phyloP scores from a whole-genome alignment of 2,329 filamentous ascomycete genomes.

The Hypoxylon sp. region DNA sequence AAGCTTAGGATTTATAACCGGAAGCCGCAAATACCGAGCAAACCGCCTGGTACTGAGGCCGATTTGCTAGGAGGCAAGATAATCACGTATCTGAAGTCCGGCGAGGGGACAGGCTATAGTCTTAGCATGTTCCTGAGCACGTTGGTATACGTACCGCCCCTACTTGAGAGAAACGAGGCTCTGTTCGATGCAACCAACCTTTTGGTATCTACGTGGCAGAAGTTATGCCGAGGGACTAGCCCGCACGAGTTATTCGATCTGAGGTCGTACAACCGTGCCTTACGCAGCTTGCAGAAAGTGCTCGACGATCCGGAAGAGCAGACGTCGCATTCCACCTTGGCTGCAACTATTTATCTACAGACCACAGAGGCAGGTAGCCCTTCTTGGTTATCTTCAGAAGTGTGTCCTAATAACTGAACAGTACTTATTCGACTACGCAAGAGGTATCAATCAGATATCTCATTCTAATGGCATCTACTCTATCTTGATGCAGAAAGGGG shows the following conservation, averaged over 20 bases:
- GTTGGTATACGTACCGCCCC: constrained; percentile 21
- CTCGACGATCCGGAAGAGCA: constrained; percentile 30
- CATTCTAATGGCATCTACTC: constrained; percentile 38
- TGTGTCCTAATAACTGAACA: constrained; percentile 1
- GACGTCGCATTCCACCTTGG: constrained; percentile 29
- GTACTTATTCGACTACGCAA: constrained; percentile 32
- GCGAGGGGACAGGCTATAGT: constrained; percentile 36
- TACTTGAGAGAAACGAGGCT: constrained; percentile 33
- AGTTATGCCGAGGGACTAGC: constrained; percentile 25
- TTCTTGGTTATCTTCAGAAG: background rate
- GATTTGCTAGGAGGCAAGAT: constrained; percentile 28
- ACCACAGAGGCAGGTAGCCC: constrained; percentile 20
- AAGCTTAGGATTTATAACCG: constrained; percentile 24
- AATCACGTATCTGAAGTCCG: constrained; percentile 22
- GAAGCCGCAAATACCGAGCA: constrained; percentile 19
- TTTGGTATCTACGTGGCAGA: constrained; percentile 33
- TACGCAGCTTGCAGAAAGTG: constrained; percentile 35
- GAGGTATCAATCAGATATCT: constrained; percentile 30
- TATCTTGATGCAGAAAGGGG: constrained; percentile 31
- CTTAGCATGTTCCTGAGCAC: constrained; percentile 28
- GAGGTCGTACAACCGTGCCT: constrained; percentile 26
- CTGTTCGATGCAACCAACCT: constrained; percentile 36
- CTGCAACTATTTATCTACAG: constrained; percentile 37
- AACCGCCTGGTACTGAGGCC: constrained; percentile 13
- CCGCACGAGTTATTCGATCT: constrained; percentile 29